A percentile compares a stretch with the other conserved stretches of the same genome.
phyloP scores from a whole-genome alignment of 805 yeast genomes.

The Cyberlindnera lachancei region DNA sequence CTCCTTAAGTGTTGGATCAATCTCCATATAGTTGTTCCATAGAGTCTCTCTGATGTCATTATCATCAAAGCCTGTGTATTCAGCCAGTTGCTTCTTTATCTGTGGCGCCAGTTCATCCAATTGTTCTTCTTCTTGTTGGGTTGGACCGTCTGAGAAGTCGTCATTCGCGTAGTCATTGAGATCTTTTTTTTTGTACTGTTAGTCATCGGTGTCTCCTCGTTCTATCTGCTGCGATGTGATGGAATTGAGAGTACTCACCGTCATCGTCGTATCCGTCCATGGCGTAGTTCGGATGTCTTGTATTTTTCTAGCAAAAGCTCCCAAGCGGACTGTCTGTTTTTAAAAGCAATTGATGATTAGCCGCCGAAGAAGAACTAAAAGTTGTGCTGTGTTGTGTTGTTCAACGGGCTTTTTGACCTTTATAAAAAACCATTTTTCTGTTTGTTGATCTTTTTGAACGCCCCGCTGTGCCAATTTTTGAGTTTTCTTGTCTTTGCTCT shows the following conservation, averaged over 20 bases:
- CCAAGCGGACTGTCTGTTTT: too few relatives aligned
- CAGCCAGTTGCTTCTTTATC: slow-evolving; percentile 30
- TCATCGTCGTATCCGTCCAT: slow-evolving; percentile 19
- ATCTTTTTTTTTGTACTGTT: slow-evolving; percentile 1
- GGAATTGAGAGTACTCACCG: slow-evolving; percentile 11
- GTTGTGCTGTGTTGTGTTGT: too few relatives aligned
- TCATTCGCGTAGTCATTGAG: slow-evolving; percentile 24
- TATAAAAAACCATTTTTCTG: too few relatives aligned
- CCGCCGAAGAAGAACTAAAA: too few relatives aligned
- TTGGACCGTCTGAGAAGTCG: slow-evolving; percentile 25
- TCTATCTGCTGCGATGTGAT: too few relatives aligned
- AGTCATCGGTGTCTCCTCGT: background rate
- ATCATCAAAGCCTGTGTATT: slow-evolving; percentile 37
- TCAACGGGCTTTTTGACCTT: too few relatives aligned
- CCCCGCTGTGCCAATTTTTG: too few relatives aligned
- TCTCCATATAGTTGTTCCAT: slow-evolving; percentile 51
- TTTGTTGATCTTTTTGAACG: too few relatives aligned
- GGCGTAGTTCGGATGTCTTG: background rate
- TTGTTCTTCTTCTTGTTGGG: slow-evolving; percentile 32
- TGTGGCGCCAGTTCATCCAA: slow-evolving; percentile 37
- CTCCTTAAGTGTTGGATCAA: slow-evolving; percentile 44
- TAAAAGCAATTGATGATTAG: too few relatives aligned
- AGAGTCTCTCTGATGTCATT: slow-evolving; percentile 48
- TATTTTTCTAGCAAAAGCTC: too few relatives aligned
- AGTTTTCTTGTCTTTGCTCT: too few relatives aligned